Evolutionary conservation across 2,329 filamentous ascomycete genomes (phyloP).

Genomic region (Phoma sp.): DNA sequence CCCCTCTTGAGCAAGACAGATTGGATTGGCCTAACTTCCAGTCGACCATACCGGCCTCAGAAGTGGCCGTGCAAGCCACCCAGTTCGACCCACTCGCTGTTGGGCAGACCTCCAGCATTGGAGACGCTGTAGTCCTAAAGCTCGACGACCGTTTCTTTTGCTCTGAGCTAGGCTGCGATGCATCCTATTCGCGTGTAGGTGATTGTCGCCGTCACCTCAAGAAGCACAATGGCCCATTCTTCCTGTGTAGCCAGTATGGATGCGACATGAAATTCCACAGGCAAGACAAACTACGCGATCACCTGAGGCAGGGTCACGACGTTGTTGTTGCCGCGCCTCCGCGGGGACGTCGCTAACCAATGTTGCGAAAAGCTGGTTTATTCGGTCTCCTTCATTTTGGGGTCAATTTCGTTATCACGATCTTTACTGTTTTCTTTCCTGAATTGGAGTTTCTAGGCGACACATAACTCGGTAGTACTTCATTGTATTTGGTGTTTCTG

Average conservation of each 20-base stretch:
- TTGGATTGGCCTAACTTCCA: neutral
- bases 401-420: neutral
- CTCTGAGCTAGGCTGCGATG: neutral
- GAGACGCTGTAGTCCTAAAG: no score
- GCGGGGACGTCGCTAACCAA: neutral
- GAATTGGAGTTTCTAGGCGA: neutral
- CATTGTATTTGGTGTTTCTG: neutral
- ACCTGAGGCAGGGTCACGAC: slow-evolving; percentile 12
- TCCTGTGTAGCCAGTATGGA: slow-evolving; percentile 8
- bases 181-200: no score
- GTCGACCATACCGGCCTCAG: neutral
- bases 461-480: neutral
- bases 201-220: slow-evolving; percentile 29
- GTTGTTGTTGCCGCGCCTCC: neutral
- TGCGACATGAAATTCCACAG: slow-evolving; percentile 25
- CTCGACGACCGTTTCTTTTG: neutral
- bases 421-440: no score
- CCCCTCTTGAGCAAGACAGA: neutral
- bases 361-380: no score
- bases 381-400: neutral
- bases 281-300: slow-evolving; percentile 25
- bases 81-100: neutral
- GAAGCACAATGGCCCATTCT: slow-evolving; percentile 12
- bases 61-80: neutral
- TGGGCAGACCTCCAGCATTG: neutral